Base-by-base conservation (phyloP, 2,329 filamentous ascomycete genomes). In the Tolypocladium album region DNA sequence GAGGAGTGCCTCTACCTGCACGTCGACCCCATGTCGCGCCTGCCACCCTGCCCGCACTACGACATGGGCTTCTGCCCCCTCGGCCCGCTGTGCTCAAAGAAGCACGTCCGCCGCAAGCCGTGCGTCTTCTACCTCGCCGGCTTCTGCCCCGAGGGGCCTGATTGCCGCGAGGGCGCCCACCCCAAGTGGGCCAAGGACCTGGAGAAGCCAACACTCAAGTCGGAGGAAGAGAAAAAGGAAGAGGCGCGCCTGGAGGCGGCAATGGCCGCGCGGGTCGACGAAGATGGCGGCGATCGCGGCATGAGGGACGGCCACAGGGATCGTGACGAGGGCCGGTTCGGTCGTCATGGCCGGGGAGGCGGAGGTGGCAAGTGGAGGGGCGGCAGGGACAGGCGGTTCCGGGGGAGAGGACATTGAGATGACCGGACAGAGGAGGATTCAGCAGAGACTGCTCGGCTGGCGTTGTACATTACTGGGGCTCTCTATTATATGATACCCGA, bases 1-100 rank as follows among this genome's bases (percentile, higher is more conserved):
- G 93, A 97, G 74, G 94, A 99, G 76, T 99, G 94, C 70, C 80
- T 96, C 6, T 96, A 96, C 73, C 85, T 96, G 55, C 91, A 96
- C 75, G 89, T 95, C 68, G 90, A 94, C 68, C 89, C 92, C 57
- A 83, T 90, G 71, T 86, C 88, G 62, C 87, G 90, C 69, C 78
- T 90, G 67, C 90, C 86, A 34, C 86, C 89, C 1, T 96, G 92
- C 68, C 90, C 91, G 64, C 90, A 95, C 75, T 99, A 97, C 78
- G 92, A 97, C 63, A 87, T 88, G 66, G 94, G 94, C 2, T 97
- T 97, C 78, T 99, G 94, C 69, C 90, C 91, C 22, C 82, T 97
- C 12, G 94, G 94, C 0, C 92, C 92, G 1, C 77, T 84, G 61
- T 99, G 94, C 74, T 86, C 88, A 31, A 92, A 96, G 76, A 89